phyloP scores from a whole-genome alignment of 305 asterid genomes.

The Fraxinus nigra region DNA sequence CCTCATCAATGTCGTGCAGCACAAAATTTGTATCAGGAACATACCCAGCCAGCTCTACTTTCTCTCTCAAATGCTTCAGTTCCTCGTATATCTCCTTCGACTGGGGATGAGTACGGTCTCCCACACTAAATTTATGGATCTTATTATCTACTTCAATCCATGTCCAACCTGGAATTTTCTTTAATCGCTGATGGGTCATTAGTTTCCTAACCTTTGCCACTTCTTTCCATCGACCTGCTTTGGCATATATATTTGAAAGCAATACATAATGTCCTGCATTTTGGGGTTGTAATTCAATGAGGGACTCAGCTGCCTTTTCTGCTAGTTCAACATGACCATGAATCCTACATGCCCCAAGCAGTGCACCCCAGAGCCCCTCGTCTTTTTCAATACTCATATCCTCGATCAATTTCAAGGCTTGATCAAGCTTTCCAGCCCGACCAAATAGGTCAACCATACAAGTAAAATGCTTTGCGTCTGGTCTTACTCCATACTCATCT shows the following conservation, averaged over 20 bases:
- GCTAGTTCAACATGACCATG: constrained; percentile 56
- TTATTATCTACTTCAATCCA: constrained; percentile 51
- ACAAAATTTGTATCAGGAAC: constrained; percentile 55
- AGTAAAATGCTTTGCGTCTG: constrained; percentile 50
- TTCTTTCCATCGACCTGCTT: constrained; percentile 51
- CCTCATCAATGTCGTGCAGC: constrained; percentile 56
- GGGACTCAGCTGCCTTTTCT: constrained; percentile 44
- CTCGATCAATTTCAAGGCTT: constrained; percentile 41
- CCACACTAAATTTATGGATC: constrained; percentile 49
- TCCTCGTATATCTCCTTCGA: constrained; percentile 41
- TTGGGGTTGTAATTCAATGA: constrained; percentile 49
- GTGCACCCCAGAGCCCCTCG: constrained; percentile 58
- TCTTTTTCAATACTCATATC: constrained; percentile 44
- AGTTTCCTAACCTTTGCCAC: constrained; percentile 46
- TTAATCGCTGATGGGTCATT: constrained; percentile 45
- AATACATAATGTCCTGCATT: constrained; percentile 50
- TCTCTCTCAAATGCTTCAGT: constrained; percentile 29
- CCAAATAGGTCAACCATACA: constrained; percentile 61
- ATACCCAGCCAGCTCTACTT: constrained; percentile 46
- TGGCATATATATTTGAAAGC: constrained; percentile 58
- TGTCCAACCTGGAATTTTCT: constrained; percentile 53
- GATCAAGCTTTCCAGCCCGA: constrained; percentile 46
- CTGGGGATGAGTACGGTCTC: constrained; percentile 41
- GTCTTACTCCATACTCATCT: constrained; percentile 38
- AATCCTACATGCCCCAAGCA: constrained; percentile 60